Evolutionary conservation across 805 yeast genomes (phyloP).

Genomic region (Candida golubevii): DNA sequence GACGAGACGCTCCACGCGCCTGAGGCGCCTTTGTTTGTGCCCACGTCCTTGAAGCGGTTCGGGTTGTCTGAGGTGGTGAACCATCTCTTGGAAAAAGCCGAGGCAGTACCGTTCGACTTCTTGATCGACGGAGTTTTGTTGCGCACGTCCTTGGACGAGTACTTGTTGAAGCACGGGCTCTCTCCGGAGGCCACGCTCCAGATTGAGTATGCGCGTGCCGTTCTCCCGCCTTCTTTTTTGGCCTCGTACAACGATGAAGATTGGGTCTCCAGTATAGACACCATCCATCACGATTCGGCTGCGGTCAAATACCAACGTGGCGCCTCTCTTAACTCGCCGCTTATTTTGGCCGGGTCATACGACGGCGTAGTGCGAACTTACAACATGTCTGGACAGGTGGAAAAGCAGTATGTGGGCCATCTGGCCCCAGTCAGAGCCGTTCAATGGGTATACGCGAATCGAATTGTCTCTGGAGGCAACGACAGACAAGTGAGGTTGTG

Average conservation of each 20-base stretch:
- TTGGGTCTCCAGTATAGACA: slow-evolving; percentile 81
- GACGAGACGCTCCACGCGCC: slow-evolving; percentile 64
- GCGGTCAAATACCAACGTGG: slow-evolving; percentile 20
- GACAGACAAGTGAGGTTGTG: slow-evolving; percentile 88
- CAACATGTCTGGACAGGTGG: slow-evolving; percentile 75
- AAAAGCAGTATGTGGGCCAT: slow-evolving; percentile 81
- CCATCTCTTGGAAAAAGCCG: slow-evolving; percentile 62
- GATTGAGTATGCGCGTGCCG: slow-evolving; percentile 87
- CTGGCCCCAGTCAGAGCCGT: slow-evolving; percentile 82
- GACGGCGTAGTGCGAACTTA: slow-evolving; percentile 93
- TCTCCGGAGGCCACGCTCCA: slow-evolving; percentile 76
- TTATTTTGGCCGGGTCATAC: slow-evolving; percentile 82
- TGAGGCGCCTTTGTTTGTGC: slow-evolving; percentile 84
- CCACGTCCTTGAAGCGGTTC: slow-evolving; percentile 77
- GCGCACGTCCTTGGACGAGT: slow-evolving; percentile 74
- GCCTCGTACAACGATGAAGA: slow-evolving; percentile 90
- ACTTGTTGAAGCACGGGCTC: slow-evolving; percentile 69
- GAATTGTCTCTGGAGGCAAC: slow-evolving; percentile 80
- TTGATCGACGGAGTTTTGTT: slow-evolving; percentile 79
- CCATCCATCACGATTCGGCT: slow-evolving; percentile 35
- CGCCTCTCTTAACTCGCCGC: slow-evolving; percentile 34
- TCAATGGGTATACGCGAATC: slow-evolving; percentile 68
- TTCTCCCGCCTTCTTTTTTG: slow-evolving; percentile 88
- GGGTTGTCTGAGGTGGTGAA: slow-evolving; percentile 95
- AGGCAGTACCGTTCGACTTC: slow-evolving; percentile 87